A percentile compares a stretch with the other conserved stretches of the same genome.
These are phyloP conservation scores for Thinopyrum elongatum DNA, from an alignment of 176 grass and related monocot species.

Conservation along the genomic window DNA sequence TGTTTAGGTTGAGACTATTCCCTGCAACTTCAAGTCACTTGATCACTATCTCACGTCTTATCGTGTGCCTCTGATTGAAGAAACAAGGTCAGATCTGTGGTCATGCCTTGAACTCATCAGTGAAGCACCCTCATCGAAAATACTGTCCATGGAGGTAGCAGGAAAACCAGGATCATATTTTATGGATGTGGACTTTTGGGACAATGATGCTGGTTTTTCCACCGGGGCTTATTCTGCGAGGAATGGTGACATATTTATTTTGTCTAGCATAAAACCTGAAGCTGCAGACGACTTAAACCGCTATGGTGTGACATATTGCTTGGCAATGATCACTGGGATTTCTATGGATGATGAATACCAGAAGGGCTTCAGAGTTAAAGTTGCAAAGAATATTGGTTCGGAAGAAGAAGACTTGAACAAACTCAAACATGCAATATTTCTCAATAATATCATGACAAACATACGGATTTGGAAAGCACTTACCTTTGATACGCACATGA, in stretches of 20 bases:
- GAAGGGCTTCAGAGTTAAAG: slow-evolving; percentile 53
- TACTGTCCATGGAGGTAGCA: slow-evolving; percentile 44
- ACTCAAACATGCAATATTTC: slow-evolving; percentile 46
- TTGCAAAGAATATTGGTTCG: slow-evolving; percentile 10
- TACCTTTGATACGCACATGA: slow-evolving; percentile 7
- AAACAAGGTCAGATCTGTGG: slow-evolving; percentile 56
- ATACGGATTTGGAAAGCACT: slow-evolving; percentile 59
- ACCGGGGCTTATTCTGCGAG: slow-evolving; percentile 37
- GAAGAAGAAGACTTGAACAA: slow-evolving; percentile 20
- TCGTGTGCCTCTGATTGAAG: slow-evolving; percentile 55
- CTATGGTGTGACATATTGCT: slow-evolving; percentile 41
- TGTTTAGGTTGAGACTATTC: slow-evolving; percentile 54
- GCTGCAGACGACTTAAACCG: slow-evolving; percentile 38
- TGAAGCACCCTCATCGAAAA: slow-evolving; percentile 45
- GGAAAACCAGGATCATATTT: slow-evolving; percentile 18
- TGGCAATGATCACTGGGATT: slow-evolving; percentile 56
- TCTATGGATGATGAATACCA: slow-evolving; percentile 34
- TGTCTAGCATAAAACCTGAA: slow-evolving; percentile 55
- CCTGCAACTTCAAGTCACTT: slow-evolving; percentile 41
- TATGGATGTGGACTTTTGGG: slow-evolving; percentile 56
- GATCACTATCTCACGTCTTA: slow-evolving; percentile 47
- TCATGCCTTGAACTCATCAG: slow-evolving; percentile 48
- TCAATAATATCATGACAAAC: slow-evolving; percentile 49
- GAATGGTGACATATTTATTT: slow-evolving; percentile 63
- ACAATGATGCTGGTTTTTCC: slow-evolving; percentile 28